Conservation (phyloP, 192 early-diverging fungal species). For the Phycomyces blakesleeanus region DNA sequence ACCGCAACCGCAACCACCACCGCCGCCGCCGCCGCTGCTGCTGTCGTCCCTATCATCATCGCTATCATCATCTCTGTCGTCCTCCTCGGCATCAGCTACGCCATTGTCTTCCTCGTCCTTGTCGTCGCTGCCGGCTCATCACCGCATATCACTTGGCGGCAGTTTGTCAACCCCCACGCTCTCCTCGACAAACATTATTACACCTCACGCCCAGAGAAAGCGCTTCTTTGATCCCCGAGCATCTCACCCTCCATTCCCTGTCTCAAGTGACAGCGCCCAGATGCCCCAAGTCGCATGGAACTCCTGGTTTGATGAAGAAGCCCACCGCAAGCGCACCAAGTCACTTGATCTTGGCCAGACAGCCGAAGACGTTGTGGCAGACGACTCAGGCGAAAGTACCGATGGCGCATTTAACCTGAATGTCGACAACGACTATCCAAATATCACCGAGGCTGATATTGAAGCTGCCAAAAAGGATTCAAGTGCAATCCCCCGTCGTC, state of each 20-base stretch:
- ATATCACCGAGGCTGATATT: constrained; percentile 33
- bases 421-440: constrained; percentile 10
- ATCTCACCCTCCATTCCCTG: no score
- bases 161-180: neutral
- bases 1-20: no score
- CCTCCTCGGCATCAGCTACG: no score
- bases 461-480: constrained; percentile 44
- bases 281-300: neutral
- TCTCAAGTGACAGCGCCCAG: no score
- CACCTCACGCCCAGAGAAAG: constrained; percentile 1
- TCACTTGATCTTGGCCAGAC: constrained; percentile 9
- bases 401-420: no score
- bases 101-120: no score
- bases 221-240: no score
- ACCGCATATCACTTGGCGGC: no score
- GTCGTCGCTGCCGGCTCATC: no score
- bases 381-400: constrained; percentile 1
- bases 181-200: neutral
- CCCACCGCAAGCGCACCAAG: constrained; percentile 10
- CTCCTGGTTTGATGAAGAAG: neutral
- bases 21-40: no score
- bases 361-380: neutral
- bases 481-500: constrained; percentile 55
- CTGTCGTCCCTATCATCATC: no score
- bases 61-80: no score